Evolutionary conservation across 148 eudicot genomes (phyloP), one percentile per base, ranked within the genome.

Genomic region (Oxyria digyna): DNA sequence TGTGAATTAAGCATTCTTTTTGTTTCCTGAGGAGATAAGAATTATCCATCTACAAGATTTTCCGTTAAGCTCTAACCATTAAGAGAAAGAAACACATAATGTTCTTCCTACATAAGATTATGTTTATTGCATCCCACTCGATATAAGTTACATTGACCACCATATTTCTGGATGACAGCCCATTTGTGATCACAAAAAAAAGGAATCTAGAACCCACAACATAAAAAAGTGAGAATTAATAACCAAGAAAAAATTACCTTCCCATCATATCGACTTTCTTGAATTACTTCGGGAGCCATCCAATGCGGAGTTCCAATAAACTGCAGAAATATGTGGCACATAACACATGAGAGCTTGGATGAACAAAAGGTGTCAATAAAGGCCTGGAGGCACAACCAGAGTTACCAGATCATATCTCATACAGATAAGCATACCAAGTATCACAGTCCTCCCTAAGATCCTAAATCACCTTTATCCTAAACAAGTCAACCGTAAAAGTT

Each of bases 221-320:
- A n/a, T 18, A 49, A 21, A 52, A 52, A 52, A 27, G 10, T 6
- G 27, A 33, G 27, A 26, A 57, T 70, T 66, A 18, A n/a, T 41
- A n/a, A 33, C 24, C 33, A 14, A n/a, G 20, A 35, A 42, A 52
- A 46, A 10, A 48, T 62, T 86, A 94, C 99, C 99, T 94, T 94
- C 66, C 97, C 99, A 84, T 94, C 99, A 62, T 94, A 94, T 69
- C 97, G 96, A 74, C 87, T 94, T 82, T 94, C 98, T 83, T 94
- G 99, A 81, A 94, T 94, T 76, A 94, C 97, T 84, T 94, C 99
- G n/a, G 99, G 99, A 66, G 99, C 97, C 99, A 94, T 94, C 99
- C 99, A 94, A 80, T 94, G 99, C 65, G 99, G 99, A 71, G 99
- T 94, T 67, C 99, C 99, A 70, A 94, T 94, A 72, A 94, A 90